Conservation (phyloP, 257 asterid genomes). For the Salvia miltiorrhiza region DNA sequence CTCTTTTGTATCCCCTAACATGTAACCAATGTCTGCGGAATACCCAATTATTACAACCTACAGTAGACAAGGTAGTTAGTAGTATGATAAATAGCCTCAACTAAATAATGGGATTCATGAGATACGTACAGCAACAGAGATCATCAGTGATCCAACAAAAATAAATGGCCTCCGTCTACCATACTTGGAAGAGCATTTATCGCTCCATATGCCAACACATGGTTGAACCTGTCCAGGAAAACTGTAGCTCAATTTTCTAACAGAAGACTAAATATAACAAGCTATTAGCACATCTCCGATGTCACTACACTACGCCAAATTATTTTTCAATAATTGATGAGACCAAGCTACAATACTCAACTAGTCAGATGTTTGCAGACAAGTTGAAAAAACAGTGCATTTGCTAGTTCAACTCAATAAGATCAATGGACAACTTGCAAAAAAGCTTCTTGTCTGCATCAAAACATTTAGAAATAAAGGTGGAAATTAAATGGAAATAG, state of each 20-base stretch:
- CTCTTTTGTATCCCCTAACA: conserved; percentile 93
- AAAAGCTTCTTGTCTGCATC: conserved; percentile 13
- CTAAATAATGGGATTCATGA: conserved; percentile 1
- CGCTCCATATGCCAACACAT: conserved; percentile 99
- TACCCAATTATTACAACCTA: conserved; percentile 93
- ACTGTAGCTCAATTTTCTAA: conserved; percentile 6
- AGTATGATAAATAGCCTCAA: conserved; percentile 19
- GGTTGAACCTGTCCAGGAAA: conserved; percentile 83
- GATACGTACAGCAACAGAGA: conserved; percentile 71
- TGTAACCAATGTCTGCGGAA: conserved; percentile 98
- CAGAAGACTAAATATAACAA: not conserved
- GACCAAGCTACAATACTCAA: not conserved
- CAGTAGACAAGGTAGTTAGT: conserved; percentile 39
- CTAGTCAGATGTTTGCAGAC: not conserved
- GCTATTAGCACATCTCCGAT: not conserved
- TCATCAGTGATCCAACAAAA: conserved; percentile 83
- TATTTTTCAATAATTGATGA: not conserved
- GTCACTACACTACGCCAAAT: not conserved
- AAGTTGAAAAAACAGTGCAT: conserved; percentile 1
- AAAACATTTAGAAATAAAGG: not conserved
- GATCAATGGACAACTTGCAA: conserved; percentile 6
- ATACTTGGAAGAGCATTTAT: conserved; percentile 83
- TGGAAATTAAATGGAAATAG: conserved; percentile 4
- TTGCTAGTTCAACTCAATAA: conserved; percentile 11
- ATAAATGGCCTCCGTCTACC: conserved; percentile 92